Evolutionary conservation across 495 filamentous ascomycete genomes (phyloP).

Genomic region (Daldinia loculata): DNA sequence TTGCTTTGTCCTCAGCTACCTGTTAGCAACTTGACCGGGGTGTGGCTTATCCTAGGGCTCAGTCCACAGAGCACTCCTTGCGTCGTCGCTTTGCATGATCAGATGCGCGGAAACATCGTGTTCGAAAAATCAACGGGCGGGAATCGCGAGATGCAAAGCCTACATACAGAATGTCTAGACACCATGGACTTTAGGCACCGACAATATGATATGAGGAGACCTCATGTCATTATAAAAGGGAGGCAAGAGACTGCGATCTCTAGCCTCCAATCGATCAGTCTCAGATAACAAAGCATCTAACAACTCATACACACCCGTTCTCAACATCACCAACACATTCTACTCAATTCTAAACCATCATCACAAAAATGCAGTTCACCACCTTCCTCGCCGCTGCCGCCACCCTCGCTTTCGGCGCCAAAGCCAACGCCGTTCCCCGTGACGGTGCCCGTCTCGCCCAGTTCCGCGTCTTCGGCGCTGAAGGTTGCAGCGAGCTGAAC

Average conservation of each 20-base stretch:
- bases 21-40: slow-evolving; percentile 1
- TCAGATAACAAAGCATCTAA: slow-evolving; percentile 11
- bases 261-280: slow-evolving; percentile 13
- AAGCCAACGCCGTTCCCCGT: slow-evolving; percentile 28
- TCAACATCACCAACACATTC: slow-evolving; percentile 7
- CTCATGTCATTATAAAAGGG: slow-evolving; percentile 32
- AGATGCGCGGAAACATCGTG: slow-evolving; percentile 30
- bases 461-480: slow-evolving; percentile 42
- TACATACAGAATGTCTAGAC: neutral
- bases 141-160: slow-evolving; percentile 2
- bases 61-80: slow-evolving; percentile 15
- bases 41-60: slow-evolving; percentile 22
- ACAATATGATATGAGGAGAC: slow-evolving; percentile 6
- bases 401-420: slow-evolving; percentile 34
- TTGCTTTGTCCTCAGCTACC: slow-evolving; percentile 33
- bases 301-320: slow-evolving; percentile 4
- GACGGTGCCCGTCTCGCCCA: slow-evolving; percentile 42
- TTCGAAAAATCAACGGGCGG: slow-evolving; percentile 19
- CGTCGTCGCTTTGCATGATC: slow-evolving; percentile 29
- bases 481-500: slow-evolving; percentile 39
- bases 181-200: neutral
- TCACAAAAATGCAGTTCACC: slow-evolving; percentile 45
- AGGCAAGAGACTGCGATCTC: neutral
- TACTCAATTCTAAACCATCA: slow-evolving; percentile 12
- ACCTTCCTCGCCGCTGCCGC: slow-evolving; percentile 34